Evolutionary conservation across 2,329 filamentous ascomycete genomes (phyloP), one percentile per base, ranked within the genome.

Genomic region (Phyllosticta capitalensis): DNA sequence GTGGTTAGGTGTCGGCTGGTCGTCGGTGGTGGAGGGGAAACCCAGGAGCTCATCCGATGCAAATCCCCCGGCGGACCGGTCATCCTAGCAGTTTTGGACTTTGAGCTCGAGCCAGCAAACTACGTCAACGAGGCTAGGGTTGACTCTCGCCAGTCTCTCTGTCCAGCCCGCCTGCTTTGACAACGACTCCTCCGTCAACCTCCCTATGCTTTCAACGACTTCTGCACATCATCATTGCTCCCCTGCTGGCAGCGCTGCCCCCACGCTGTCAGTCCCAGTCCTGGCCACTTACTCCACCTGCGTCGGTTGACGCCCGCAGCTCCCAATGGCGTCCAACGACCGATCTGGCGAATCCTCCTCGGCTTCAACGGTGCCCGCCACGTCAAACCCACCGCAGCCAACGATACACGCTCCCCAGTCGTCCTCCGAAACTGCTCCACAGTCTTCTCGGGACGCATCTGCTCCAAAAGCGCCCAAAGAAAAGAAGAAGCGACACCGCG

Each of bases 401-500:
- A 17, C 26, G 58, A 53, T 50, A 60, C 52, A 22, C 12, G 50
- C 19, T 38, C 48, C 58, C 45, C 58, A 55, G 21, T 30, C 58
- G 20, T 55, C 58, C 20, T 22, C 20, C 19, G 50, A 55, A 52
- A 52, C 38, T 55, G 58, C 53, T 52, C 58, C 38, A 20, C 48
- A 26, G n/a, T 52, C 22, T 1, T 57, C 55, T 26, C 55, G n/a
- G 28, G 22, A 9, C 30, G n/a, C 22, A 10, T 26, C 50, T 30
- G 28, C 52, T 9, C 21, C 56, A 9, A 21, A 6, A 7, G 62
- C 61, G 10, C 58, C 65, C 1, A 45, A n/a, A n/a, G 64, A 67
- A 67, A 85, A 86, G 77, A 89, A 90, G 70, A 88, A 87, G 69
- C 87, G 85, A 66, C 87, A 90, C 71, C 83, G 89, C 52, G 86